Percentiles rank a stretch among this genome's conserved stretches.
phyloP scores from a whole-genome alignment of 371 early-diverging fungal genomes.

The Mucor irregularis region DNA sequence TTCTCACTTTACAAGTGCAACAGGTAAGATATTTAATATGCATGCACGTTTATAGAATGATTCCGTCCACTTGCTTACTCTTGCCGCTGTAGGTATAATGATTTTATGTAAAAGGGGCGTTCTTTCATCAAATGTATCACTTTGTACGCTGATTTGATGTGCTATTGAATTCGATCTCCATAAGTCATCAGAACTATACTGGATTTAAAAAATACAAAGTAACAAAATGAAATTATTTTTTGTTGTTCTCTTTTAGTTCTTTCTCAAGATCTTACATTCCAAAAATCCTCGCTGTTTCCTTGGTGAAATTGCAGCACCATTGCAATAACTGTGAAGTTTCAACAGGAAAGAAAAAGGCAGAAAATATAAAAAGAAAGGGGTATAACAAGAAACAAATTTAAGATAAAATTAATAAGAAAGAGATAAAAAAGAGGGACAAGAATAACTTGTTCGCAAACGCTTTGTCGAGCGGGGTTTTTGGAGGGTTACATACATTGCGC shows the following conservation, averaged over 20 bases:
- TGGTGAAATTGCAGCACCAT: constrained; percentile 32
- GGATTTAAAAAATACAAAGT: not conserved
- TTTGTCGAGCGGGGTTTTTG: too few species aligned
- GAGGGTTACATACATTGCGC: too few species aligned
- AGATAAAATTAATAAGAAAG: not conserved
- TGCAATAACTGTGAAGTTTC: too few species aligned
- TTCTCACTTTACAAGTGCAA: constrained; percentile 34
- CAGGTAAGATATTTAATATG: constrained; percentile 43
- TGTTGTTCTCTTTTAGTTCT: too few species aligned
- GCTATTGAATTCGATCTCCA: constrained; percentile 26
- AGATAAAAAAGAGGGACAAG: too few species aligned
- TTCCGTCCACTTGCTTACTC: constrained; percentile 49
- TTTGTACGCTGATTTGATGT: not conserved
- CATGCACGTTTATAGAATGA: constrained; percentile 45
- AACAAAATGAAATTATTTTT: not conserved
- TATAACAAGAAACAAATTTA: not conserved
- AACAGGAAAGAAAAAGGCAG: not conserved
- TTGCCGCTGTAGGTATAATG: constrained; percentile 37
- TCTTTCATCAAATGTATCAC: constrained; percentile 40
- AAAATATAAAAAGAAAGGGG: not conserved
- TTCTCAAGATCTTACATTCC: constrained; percentile 34
- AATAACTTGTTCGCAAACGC: too few species aligned
- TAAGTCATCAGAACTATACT: constrained; percentile 29
- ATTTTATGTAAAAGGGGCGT: constrained; percentile 39
- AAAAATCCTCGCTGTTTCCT: constrained; percentile 30